These are phyloP conservation scores for Capsella rubella DNA, from an alignment of 441 rosid genomes.

Conservation along the genomic window DNA sequence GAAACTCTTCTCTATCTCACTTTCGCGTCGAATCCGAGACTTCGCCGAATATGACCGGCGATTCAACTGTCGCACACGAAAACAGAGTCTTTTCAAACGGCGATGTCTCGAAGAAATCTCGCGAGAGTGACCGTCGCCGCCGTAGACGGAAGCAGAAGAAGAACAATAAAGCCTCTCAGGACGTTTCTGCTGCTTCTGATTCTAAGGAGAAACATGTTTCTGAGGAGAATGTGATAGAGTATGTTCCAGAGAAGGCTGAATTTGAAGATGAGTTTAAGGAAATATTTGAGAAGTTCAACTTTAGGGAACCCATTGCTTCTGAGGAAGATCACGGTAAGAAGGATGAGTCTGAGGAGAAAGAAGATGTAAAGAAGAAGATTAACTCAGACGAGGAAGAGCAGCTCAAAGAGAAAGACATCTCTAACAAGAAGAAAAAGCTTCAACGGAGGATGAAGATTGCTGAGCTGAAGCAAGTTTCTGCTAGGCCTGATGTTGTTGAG, in stretches of 20 bases:
- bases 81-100: slow-evolving; percentile 59
- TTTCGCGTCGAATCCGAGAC: slow-evolving; percentile 11
- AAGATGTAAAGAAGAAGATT: slow-evolving; percentile 61
- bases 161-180: slow-evolving; percentile 57
- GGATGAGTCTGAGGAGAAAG: slow-evolving; percentile 72
- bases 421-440: slow-evolving; percentile 97
- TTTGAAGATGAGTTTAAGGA: slow-evolving; percentile 81
- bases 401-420: slow-evolving; percentile 80
- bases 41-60: slow-evolving; percentile 52
- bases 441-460: slow-evolving; percentile 96
- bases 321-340: slow-evolving; percentile 74
- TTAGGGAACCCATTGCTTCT: slow-evolving; percentile 53
- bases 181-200: slow-evolving; percentile 54
- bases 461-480: slow-evolving; percentile 85
- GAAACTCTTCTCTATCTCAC: background rate
- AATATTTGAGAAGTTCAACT: slow-evolving; percentile 86
- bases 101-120: slow-evolving; percentile 65
- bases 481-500: slow-evolving; percentile 99
- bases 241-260: slow-evolving; percentile 87
- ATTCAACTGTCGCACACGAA: slow-evolving; percentile 50
- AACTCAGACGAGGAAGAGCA: slow-evolving; percentile 84
- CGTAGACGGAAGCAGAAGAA: slow-evolving; percentile 99
- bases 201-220: slow-evolving; percentile 60
- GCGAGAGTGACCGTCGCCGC: slow-evolving; percentile 90
- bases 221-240: slow-evolving; percentile 82